A percentile compares a stretch with the other conserved stretches of the same genome.
These are phyloP conservation scores for Kwoniella europaea DNA, from an alignment of 768 basidiomycete genomes.

Conservation along the genomic window DNA sequence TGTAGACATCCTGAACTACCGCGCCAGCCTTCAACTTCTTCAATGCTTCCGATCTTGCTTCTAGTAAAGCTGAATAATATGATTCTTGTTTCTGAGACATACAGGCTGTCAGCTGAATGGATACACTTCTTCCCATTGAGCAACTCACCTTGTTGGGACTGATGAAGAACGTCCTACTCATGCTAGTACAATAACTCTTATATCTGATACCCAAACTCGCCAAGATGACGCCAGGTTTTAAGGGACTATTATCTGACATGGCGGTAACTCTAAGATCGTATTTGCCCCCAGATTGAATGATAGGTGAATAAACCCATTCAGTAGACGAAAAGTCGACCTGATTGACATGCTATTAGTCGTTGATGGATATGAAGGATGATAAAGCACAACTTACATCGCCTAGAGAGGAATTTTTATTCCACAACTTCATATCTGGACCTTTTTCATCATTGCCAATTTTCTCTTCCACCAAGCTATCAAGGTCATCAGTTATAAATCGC, in stretches of 20 bases:
- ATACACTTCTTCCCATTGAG: slow-evolving; percentile 14
- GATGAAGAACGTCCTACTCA: slow-evolving; percentile 92
- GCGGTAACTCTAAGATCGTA: slow-evolving; percentile 89
- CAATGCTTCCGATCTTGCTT: slow-evolving; percentile 76
- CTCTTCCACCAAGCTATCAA: slow-evolving; percentile 72
- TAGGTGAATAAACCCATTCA: slow-evolving; percentile 93
- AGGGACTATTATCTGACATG: slow-evolving; percentile 78
- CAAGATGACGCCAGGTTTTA: slow-evolving; percentile 83
- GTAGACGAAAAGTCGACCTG: slow-evolving; percentile 87
- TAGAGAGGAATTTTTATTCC: slow-evolving; percentile 72
- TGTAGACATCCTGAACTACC: slow-evolving; percentile 78
- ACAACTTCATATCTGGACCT: slow-evolving; percentile 89
- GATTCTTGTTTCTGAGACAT: slow-evolving; percentile 82
- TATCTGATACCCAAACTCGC: slow-evolving; percentile 87
- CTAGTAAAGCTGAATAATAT: slow-evolving; percentile 77
- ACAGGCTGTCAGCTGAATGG: slow-evolving; percentile 1
- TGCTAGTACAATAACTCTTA: slow-evolving; percentile 88
- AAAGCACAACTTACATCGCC: slow-evolving; percentile 67
- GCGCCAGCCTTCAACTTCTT: slow-evolving; percentile 79
- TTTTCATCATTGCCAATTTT: slow-evolving; percentile 86
- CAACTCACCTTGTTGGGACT: slow-evolving; percentile 78
- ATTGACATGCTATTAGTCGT: background rate
- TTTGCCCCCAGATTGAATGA: slow-evolving; percentile 90
- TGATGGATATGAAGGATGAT: background rate
- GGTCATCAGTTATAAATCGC: background rate